A percentile compares a stretch with the other conserved stretches of the same genome.
Conservation (phyloP, 2,329 filamentous ascomycete genomes). For the Emydomyces testavorans region DNA sequence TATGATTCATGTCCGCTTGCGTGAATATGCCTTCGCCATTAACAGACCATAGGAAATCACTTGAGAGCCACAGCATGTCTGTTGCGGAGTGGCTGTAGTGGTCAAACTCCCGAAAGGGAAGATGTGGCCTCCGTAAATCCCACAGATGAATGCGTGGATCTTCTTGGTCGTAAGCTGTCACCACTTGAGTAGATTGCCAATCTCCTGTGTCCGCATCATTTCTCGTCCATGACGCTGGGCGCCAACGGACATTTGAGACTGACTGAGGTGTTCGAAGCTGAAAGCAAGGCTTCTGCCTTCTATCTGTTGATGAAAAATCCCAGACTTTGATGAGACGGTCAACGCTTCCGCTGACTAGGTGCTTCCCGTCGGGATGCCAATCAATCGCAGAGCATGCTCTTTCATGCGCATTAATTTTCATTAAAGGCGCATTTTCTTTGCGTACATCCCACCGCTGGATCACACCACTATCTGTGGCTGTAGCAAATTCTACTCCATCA, state of each 20-base stretch:
- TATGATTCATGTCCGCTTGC: conserved; percentile 51
- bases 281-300: conserved; percentile 48
- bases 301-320: conserved; percentile 48
- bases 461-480: conserved; percentile 52
- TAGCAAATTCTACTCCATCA: conserved; percentile 51
- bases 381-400: conserved; percentile 51
- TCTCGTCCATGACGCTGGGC: conserved; percentile 47
- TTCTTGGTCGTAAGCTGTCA: conserved; percentile 51
- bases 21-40: conserved; percentile 50
- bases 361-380: conserved; percentile 57
- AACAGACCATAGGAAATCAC: conserved; percentile 54
- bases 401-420: conserved; percentile 52
- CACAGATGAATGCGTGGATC: conserved; percentile 52
- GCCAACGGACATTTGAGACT: conserved; percentile 52
- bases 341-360: conserved; percentile 50
- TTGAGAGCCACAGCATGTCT: conserved; percentile 53
- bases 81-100: conserved; percentile 45
- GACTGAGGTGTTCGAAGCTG: conserved; percentile 50
- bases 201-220: conserved; percentile 41
- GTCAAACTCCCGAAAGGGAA: conserved; percentile 52
- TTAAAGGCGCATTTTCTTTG: conserved; percentile 44
- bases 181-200: conserved; percentile 51
- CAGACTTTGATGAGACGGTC: conserved; percentile 54
- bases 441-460: conserved; percentile 55
- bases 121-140: conserved; percentile 50